Percentiles rank a stretch among this genome's conserved stretches.
Evolutionary conservation across 2,329 filamentous ascomycete genomes (phyloP).

Genomic region (Mycosphaerella sp.): DNA sequence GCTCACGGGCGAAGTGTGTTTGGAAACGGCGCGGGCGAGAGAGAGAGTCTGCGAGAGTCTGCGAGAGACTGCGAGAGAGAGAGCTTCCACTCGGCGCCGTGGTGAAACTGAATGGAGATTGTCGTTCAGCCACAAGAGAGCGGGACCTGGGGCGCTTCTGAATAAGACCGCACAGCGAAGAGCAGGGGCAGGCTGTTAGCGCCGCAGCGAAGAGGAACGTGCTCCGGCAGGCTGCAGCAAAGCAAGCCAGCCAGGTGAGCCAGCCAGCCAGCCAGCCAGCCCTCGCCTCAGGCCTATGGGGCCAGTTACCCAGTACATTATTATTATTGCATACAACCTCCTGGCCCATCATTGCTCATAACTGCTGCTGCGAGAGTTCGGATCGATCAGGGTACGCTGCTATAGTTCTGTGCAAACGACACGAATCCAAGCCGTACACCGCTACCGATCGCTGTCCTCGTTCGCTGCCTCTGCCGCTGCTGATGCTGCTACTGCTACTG

Average conservation of each 20-base stretch:
- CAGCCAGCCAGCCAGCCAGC: too few relatives aligned
- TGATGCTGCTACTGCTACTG: too few relatives aligned
- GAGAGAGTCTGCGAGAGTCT: too few relatives aligned
- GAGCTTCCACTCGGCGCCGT: constrained; percentile 10
- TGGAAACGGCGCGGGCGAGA: neutral
- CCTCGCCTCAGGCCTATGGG: too few relatives aligned
- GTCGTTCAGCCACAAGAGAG: constrained; percentile 21
- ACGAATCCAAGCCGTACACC: neutral
- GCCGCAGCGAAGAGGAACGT: neutral
- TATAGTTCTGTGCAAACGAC: constrained; percentile 6
- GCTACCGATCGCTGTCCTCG: constrained; percentile 6
- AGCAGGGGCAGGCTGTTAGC: constrained; percentile 5
- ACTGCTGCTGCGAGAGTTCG: constrained; percentile 4
- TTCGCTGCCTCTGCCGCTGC: neutral
- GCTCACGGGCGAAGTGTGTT: neutral
- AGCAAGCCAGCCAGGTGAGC: too few relatives aligned
- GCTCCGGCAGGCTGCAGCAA: too few relatives aligned
- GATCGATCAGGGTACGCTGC: constrained; percentile 15
- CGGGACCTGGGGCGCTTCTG: constrained; percentile 3
- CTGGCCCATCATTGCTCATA: too few relatives aligned
- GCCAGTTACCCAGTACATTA: too few relatives aligned
- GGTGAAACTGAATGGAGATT: constrained; percentile 18
- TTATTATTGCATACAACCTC: too few relatives aligned
- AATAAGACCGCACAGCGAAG: constrained; percentile 11
- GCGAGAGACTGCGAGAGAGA: constrained; percentile 3